Conservation (phyloP, 1,284 basidiomycete species). For the Dichomitus squalens region DNA sequence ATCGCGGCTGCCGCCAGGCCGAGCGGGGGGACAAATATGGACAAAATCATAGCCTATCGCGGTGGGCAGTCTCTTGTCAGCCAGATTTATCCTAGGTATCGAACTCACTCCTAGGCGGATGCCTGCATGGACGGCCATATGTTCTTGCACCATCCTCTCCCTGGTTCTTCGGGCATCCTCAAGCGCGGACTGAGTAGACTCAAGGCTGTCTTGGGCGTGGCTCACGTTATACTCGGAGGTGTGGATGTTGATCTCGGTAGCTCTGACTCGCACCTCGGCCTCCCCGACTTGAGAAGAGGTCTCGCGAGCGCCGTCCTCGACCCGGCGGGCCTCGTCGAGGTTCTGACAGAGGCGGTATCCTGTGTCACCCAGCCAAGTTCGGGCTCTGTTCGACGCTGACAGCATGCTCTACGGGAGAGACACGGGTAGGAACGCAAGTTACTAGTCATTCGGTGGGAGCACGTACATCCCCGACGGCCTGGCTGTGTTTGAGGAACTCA, state of each 20-base stretch:
- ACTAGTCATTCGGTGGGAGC: not conserved
- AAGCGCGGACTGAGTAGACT: not conserved
- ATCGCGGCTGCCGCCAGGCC: not conserved
- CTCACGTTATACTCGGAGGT: not conserved
- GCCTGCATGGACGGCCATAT: not conserved
- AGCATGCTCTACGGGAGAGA: not conserved
- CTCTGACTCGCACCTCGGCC: not conserved
- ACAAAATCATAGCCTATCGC: not conserved
- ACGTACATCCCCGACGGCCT: conserved; percentile 1
- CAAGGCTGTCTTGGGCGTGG: not conserved
- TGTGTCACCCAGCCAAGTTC: not conserved
- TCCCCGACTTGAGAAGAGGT: not conserved
- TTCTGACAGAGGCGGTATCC: conserved; percentile 1
- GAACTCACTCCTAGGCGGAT: not conserved
- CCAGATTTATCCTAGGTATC: not conserved
- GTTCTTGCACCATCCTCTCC: not conserved
- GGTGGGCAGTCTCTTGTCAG: not conserved
- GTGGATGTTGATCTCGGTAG: not conserved
- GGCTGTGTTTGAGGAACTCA: not conserved
- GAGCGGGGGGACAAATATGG: not conserved
- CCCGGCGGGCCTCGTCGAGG: not conserved
- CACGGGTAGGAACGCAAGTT: not conserved
- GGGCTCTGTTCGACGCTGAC: not conserved
- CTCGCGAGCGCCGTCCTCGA: not conserved
- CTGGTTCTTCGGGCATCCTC: not conserved